phyloP scores from a whole-genome alignment of 352 stramenopile species.

The Globisporangium rhizosaccharum region DNA sequence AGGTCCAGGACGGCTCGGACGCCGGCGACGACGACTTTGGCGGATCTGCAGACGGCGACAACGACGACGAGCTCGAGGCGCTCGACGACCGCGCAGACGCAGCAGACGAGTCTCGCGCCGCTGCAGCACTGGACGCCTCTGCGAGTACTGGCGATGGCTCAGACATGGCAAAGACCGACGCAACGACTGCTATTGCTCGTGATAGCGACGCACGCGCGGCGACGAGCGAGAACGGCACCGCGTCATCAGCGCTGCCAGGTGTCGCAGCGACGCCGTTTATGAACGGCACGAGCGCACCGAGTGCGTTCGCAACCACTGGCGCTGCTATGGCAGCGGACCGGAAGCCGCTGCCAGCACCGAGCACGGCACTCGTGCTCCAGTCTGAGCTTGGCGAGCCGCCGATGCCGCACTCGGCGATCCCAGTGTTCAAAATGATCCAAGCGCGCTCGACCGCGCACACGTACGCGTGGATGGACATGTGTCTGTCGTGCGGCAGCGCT shows the following conservation, averaged over 20 bases:
- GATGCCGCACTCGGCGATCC: constrained; percentile 58
- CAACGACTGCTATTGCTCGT: background rate
- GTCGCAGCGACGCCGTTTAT: background rate
- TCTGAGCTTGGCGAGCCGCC: constrained; percentile 45
- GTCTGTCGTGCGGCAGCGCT: constrained; percentile 85
- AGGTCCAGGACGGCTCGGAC: constrained; percentile 19
- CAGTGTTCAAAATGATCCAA: constrained; percentile 69
- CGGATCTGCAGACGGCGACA: constrained; percentile 13
- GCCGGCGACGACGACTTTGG: constrained; percentile 22
- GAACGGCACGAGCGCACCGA: background rate
- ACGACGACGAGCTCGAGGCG: constrained; percentile 19
- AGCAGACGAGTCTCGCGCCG: constrained; percentile 9
- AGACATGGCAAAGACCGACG: background rate
- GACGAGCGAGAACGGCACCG: background rate
- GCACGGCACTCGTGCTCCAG: constrained; percentile 35
- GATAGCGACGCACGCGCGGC: background rate
- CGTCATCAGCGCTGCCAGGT: background rate
- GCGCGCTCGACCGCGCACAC: constrained; percentile 75
- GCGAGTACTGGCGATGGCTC: background rate
- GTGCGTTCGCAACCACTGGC: background rate
- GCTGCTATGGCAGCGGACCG: background rate
- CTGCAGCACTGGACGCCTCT: background rate
- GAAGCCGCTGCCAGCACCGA: background rate
- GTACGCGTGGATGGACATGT: constrained; percentile 92
- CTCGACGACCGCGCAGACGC: constrained; percentile 22